Base-by-base conservation (phyloP, 148 eudicot genomes). In the Heliosperma pusillum region DNA sequence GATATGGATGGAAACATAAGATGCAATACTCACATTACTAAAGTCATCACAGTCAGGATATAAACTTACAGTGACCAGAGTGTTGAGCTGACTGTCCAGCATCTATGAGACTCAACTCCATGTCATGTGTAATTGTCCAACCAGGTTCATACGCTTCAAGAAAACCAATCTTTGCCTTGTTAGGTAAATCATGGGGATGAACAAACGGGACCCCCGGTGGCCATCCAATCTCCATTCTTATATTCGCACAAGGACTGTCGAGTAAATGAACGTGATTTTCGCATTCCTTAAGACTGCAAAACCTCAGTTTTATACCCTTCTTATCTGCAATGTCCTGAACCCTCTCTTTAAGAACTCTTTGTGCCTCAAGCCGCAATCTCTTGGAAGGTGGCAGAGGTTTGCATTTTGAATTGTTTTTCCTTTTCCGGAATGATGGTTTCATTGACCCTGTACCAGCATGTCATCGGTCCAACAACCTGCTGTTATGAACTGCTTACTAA, bases 321-420 rank as follows among this genome's bases (percentile, higher is more conserved):
- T 92, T 92, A 81, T 95, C 99, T 66, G 99, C 99, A 80, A 95
- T 95, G 74, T 95, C 99, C 83, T 95, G 99, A 83, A 95, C 99
- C 81, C 90, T 92, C 83, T 92, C 98, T 86, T 95, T 95, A 12
- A 95, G 90, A 75, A 95, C 99, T 87, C 99, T 87, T 57, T 95
- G 99, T 55, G 99, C 99, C 83, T 95, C 97, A 52, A 95, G 91
- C 25, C 99, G 87, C 76, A 95, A 78, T 86, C 98, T 90, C 85
- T 95, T 95, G 7, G 99, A 95, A 74, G 99, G 99, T 12, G 99
- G 99, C 74, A 95, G 87, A 24, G 97, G 97, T 75, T 90, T 92
- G 81, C 90, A 88, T 78, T 88, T 88, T 40, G 87, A 79, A 68
- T 65, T 87, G 77, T 52, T 89, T 79, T 88, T 95, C 88, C 87